Evolutionary conservation across 345 rosid genomes (phyloP), one percentile per base, ranked within the genome.

Genomic region (Ceriops tagal): DNA sequence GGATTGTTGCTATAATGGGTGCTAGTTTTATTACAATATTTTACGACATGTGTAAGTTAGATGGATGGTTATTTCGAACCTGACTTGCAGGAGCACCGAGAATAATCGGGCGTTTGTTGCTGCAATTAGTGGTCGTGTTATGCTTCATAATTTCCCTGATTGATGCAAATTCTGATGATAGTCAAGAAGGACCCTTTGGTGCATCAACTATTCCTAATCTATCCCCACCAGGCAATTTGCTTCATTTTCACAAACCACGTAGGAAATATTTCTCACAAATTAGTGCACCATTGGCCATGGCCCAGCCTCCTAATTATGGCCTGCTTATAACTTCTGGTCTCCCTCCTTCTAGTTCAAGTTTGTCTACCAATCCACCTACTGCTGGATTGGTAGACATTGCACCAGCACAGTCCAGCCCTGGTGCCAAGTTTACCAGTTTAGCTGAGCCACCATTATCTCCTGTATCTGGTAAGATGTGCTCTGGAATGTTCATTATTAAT

Each of bases 391-490:
- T 80, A 71, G 84, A 82, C 78, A 78, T 89, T 75, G 81, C 97
- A 73, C 99, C 99, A 56, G 60, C 86, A 65, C 93, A 84, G 65
- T 74, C 82, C 31, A 72, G 80, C 58, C 72, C 74, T 58, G 86
- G 92, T 67, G 77, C 83, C 69, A 60, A 82, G 73, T 84, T 90
- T 74, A 64, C 86, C 28, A 78, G 73, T 75, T 80, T 92, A 81
- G 75, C 92, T 68, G 83, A 90, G 79, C 96, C 99, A 53, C 96
- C 99, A 61, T 75, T 95, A 68, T 82, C 99, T 69, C 97, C 92
- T 62, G 67, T 76, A 46, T 87, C 93, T 24, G 72, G 99, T 92
- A 83, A 80, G 88, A 73, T 61, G 31, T 49, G 67, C 70, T 61
- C 61, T 31, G 57, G 6, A 64, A 28, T 53, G 24, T 69, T 53